Conservation (phyloP, 345 rosid genomes). For the Draba incana region DNA sequence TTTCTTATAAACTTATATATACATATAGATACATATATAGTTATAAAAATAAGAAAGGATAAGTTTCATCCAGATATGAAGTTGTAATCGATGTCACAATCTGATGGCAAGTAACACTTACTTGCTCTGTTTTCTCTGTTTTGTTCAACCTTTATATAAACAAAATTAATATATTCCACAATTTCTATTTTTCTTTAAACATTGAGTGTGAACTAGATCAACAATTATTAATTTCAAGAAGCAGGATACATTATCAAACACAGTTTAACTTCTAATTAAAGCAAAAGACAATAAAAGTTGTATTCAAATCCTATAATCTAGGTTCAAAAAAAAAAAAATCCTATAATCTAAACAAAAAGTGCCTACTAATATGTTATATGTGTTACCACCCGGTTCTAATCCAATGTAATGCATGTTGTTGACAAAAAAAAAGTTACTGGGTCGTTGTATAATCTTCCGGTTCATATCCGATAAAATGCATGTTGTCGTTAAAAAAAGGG, state of each 20-base stretch:
- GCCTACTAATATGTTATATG: background rate
- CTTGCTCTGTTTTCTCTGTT: constrained; percentile 17
- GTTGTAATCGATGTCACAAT: background rate
- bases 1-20: background rate
- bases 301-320: background rate
- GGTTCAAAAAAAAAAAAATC: too few relatives aligned
- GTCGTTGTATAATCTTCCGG: background rate
- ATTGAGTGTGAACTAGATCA: background rate
- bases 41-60: background rate
- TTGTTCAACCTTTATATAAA: constrained; percentile 3
- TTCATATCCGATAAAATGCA: background rate
- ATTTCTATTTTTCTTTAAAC: background rate
- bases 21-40: background rate
- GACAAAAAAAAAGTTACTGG: too few relatives aligned
- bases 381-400: background rate
- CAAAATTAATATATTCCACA: background rate
- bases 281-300: constrained; percentile 1
- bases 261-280: background rate
- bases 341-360: background rate
- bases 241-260: background rate
- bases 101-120: background rate
- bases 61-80: background rate
- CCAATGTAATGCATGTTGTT: background rate
- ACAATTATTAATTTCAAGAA: background rate
- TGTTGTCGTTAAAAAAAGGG: background rate